A percentile compares a stretch with the other conserved stretches of the same genome.
These are phyloP conservation scores for Abrus pulchellus DNA, from an alignment of 306 rosid species.

Conservation along the genomic window DNA sequence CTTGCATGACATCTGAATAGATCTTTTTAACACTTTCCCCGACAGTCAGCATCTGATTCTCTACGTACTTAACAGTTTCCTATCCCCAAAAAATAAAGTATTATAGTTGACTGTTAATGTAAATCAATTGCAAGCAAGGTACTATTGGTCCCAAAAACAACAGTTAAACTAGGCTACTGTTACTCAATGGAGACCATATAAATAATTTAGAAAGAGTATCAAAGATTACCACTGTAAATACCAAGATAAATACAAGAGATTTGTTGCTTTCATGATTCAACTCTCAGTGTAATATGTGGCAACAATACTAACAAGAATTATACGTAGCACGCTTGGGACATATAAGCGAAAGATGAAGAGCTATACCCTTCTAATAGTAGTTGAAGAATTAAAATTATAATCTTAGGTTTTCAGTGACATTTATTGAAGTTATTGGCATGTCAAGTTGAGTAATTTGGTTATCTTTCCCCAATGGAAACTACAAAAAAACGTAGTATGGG, in stretches of 20 bases:
- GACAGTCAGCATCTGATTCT: conserved; percentile 81
- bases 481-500: neutral
- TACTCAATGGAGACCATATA: conserved; percentile 1
- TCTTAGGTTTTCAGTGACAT: conserved; percentile 14
- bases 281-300: conserved; percentile 15
- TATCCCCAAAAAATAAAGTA: conserved; percentile 45
- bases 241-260: conserved; percentile 2
- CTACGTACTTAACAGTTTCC: conserved; percentile 81
- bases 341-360: conserved; percentile 23
- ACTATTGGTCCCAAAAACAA: conserved; percentile 4
- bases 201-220: conserved; percentile 25
- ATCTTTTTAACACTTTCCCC: conserved; percentile 79
- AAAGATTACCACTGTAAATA: conserved; percentile 11
- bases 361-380: conserved; percentile 12
- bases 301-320: conserved; percentile 15
- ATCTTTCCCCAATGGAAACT: conserved; percentile 20
- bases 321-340: neutral
- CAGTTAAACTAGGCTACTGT: conserved; percentile 32
- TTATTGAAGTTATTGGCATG: conserved; percentile 16
- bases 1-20: conserved; percentile 76
- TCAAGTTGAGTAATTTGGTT: neutral
- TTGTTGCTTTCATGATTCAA: conserved; percentile 20
- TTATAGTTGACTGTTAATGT: conserved; percentile 3
- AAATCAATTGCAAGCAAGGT: conserved; percentile 18
- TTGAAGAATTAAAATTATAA: neutral